Evolutionary conservation across 129 eudicot genomes (phyloP).

Genomic region (Scalesia atractyloides): DNA sequence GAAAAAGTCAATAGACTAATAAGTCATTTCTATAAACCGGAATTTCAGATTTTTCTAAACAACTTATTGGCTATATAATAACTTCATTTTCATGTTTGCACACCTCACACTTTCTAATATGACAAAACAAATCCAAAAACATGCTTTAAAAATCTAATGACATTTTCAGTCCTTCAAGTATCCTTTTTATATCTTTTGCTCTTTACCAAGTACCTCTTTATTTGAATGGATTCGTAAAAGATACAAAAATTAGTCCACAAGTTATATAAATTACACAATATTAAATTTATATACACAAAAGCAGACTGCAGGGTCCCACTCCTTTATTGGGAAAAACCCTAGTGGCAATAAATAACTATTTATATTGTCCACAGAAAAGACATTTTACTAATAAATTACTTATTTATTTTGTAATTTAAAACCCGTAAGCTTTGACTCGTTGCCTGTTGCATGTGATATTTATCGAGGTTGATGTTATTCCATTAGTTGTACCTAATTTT

Average conservation of each 20-base stretch:
- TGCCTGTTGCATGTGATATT: constrained; percentile 38
- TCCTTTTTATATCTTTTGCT: not conserved
- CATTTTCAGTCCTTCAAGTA: not conserved
- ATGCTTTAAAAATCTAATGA: not conserved
- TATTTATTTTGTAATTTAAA: constrained; percentile 13
- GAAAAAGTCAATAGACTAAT: too few species aligned
- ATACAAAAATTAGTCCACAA: not conserved
- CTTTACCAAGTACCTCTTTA: constrained; percentile 8
- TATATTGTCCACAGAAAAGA: constrained; percentile 30
- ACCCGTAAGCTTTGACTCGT: constrained; percentile 41
- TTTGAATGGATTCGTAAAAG: not conserved
- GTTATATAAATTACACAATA: not conserved
- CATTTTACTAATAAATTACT: constrained; percentile 9
- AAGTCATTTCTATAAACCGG: too few species aligned
- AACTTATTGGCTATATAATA: too few species aligned
- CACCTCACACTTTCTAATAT: not conserved
- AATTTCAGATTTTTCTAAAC: too few species aligned
- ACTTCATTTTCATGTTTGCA: too few species aligned
- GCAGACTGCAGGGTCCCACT: constrained; percentile 15
- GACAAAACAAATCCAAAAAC: not conserved
- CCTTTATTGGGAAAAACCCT: constrained; percentile 35
- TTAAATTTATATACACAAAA: not conserved
- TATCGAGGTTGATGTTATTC: constrained; percentile 48
- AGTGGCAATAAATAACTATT: constrained; percentile 18
- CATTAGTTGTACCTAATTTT: constrained; percentile 30